These are phyloP conservation scores for Boeremia lycopersici DNA, from an alignment of 2,329 filamentous ascomycete species.

Conservation along the genomic window DNA sequence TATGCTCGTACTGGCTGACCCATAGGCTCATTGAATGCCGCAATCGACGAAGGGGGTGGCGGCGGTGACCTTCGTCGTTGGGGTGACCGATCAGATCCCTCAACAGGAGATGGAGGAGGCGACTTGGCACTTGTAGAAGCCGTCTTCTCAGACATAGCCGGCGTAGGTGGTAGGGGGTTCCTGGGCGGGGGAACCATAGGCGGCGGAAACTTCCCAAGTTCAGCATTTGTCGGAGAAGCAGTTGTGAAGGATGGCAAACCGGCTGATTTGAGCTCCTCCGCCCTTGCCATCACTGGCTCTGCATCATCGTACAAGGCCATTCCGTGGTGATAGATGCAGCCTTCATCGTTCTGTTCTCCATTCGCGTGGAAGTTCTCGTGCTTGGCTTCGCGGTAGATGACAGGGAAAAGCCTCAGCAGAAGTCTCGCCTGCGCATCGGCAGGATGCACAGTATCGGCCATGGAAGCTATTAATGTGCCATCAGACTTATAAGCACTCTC, in stretches of 20 bases:
- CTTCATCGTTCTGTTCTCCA: conserved; percentile 52
- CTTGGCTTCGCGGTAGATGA: conserved; percentile 58
- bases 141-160: conserved; percentile 24
- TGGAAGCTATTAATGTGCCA: conserved; percentile 31
- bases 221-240: conserved; percentile 46
- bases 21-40: conserved; percentile 17
- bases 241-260: conserved; percentile 46
- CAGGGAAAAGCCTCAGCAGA: conserved; percentile 59
- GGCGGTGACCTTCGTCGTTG: conserved; percentile 21
- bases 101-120: conserved; percentile 23
- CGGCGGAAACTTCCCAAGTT: conserved; percentile 46
- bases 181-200: conserved; percentile 44
- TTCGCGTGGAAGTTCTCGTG: conserved; percentile 52
- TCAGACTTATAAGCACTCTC: conserved; percentile 40
- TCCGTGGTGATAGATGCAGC: conserved; percentile 58
- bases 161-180: conserved; percentile 32
- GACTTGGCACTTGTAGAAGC: conserved; percentile 21
- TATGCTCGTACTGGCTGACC: conserved; percentile 27
- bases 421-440: conserved; percentile 49
- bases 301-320: conserved; percentile 58
- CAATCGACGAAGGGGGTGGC: conserved; percentile 30
- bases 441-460: conserved; percentile 30
- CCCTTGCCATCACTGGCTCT: conserved; percentile 38
- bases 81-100: conserved; percentile 23
- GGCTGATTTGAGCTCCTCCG: conserved; percentile 46